phyloP scores from a whole-genome alignment of 2,329 filamentous ascomycete genomes.

The Rhexocercosporidium sp. region DNA sequence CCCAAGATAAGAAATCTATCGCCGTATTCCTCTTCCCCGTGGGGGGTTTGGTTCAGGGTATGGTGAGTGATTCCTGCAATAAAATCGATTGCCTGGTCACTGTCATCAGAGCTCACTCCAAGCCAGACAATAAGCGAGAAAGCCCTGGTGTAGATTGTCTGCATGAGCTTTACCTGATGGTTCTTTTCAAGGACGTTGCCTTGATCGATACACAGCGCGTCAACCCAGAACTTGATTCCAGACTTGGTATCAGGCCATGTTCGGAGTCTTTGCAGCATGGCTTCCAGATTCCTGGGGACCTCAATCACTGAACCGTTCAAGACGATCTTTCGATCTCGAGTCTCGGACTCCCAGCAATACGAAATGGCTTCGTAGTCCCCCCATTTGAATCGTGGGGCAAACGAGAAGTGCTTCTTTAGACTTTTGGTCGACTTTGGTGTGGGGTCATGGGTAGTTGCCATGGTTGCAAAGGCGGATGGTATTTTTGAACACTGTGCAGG shows the following conservation, averaged over 20 bases:
- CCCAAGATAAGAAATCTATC: no score
- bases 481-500: not conserved
- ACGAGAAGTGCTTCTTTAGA: not conserved
- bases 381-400: conserved; percentile 11
- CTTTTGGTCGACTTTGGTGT: not conserved
- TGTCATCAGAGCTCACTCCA: conserved; percentile 14
- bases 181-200: conserved; percentile 30
- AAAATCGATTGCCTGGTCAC: conserved; percentile 10
- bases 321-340: not conserved
- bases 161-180: conserved; percentile 36
- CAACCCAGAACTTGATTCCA: conserved; percentile 19
- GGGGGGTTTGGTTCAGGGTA: not conserved
- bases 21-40: not conserved
- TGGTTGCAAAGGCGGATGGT: not conserved
- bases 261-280: conserved; percentile 14
- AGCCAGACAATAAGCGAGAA: conserved; percentile 34
- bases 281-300: conserved; percentile 18
- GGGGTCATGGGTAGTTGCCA: not conserved
- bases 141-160: conserved; percentile 32
- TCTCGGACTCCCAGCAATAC: conserved; percentile 18
- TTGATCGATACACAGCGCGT: conserved; percentile 35
- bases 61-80: conserved; percentile 6
- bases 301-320: conserved; percentile 1
- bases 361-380: conserved; percentile 20
- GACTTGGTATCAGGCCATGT: conserved; percentile 11